Evolutionary conservation across 1,284 basidiomycete genomes (phyloP).

Genomic region (Cutaneotrichosporon sp.): DNA sequence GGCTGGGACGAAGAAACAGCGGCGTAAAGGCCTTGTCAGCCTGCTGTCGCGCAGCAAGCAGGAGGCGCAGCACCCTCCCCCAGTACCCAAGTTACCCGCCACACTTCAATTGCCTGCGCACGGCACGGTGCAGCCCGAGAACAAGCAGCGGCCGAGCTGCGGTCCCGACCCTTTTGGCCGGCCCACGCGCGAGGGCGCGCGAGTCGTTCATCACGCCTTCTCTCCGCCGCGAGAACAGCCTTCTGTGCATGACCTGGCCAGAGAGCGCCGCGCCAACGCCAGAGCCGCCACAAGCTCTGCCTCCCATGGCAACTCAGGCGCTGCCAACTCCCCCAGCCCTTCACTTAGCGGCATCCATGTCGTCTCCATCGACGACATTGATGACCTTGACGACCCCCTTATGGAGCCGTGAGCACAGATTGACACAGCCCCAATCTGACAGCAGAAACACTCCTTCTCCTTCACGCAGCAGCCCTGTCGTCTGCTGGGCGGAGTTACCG

Average conservation of each 20-base stretch:
- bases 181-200: conserved; percentile 20
- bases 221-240: conserved; percentile 11
- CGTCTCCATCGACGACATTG: conserved; percentile 5
- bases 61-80: not conserved
- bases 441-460: no score
- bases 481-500: not conserved
- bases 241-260: conserved; percentile 14
- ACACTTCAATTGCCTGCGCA: not conserved
- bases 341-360: not conserved
- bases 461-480: not conserved
- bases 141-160: conserved; percentile 30
- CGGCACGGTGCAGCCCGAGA: not conserved
- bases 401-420: conserved; percentile 3
- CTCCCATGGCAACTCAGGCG: not conserved
- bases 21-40: not conserved
- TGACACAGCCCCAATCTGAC: not conserved
- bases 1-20: not conserved
- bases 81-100: not conserved
- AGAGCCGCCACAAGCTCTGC: no score
- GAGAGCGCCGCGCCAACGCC: conserved; percentile 12
- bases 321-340: not conserved
- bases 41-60: not conserved
- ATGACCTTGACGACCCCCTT: conserved; percentile 7
- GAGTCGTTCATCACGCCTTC: conserved; percentile 17
- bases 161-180: conserved; percentile 38